Base-by-base conservation (phyloP, 1,139 yeast genomes). In the Hanseniaspora uvarum region DNA sequence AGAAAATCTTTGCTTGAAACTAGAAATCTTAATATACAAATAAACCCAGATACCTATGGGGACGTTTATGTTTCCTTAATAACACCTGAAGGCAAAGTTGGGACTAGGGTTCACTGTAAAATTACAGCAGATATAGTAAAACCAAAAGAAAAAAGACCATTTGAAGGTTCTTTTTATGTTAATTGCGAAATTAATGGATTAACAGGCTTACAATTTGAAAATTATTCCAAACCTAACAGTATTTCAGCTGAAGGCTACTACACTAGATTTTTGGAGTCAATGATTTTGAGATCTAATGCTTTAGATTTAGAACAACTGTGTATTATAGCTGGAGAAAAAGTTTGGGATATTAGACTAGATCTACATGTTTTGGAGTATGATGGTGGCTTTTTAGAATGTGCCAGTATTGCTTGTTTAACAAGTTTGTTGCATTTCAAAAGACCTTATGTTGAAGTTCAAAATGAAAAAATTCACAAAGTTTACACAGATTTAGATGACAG, bases 131-230 rank as follows among this genome's bases (percentile, higher is more conserved):
- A 79, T 56, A 81, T 94, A n/a, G 75, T 79, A 10, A 77, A 78
- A 57, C 98, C 98, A 0, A 83, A 77, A 60, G 95, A 87, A 55
- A 95, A 89, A 61, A 74, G 96, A 52, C 97, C 97, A 1, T 89
- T 86, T 64, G 98, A 94, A 68, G 98, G 98, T 1, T 67, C 85
- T 4, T 88, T 92, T 65, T 72, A 78, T 43, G 88, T 92, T 30
- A 80, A 86, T 51, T 85, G 95, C 5, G 97, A 92, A 63, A 79
- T 86, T 51, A 78, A 89, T 18, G 84, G 96, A 26, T 84, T 89
- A 88, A 95, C 96, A 0, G 80, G 87, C 12, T 83, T 95, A 1
- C 73, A 79, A 62, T 88, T 87, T 66, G 96, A 88, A 61, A 79
- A 80, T 62, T 46, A 46, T n/a, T 44, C 46, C 12, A 80, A 79